Base-by-base conservation (phyloP, 1,284 basidiomycete genomes). In the Rhodofomes roseus region DNA sequence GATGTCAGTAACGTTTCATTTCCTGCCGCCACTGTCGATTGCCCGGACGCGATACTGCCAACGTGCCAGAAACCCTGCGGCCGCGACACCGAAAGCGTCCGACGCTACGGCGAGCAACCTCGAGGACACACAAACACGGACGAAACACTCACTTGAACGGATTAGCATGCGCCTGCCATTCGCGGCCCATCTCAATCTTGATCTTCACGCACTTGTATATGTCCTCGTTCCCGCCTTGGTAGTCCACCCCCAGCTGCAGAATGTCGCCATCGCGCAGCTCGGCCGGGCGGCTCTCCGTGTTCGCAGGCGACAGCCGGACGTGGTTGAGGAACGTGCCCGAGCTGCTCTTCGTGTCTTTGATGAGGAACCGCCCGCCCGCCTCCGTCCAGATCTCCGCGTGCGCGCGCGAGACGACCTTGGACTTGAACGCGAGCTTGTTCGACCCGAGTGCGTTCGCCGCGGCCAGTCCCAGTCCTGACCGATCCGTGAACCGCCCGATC, bases 181-280 rank as follows among this genome's bases (percentile, higher is more conserved):
- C 93, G 60, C 93, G 78, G 0, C 93, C 86, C 51, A 95, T 79
- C 76, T 99, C 96, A 58, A 99, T 84, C 62, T 94, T 84, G 75
- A 99, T 97, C 83, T 98, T 98, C 63, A 99, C 95, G 65, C 93
- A 95, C 75, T 98, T 93, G 76, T 97, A 99, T 62, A 98, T 95
- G 74, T 98, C 96, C 76, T 99, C 96, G 4, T 92, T 87, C 0
- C 96, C 97, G 29, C 96, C 96, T 74, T 98, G 96, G 75, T 98
- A 99, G 73, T 99, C 97, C 34, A 99, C 95, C 1, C 96, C 96
- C 1, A 98, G 85, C 76, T 99, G 96, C 7, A 99, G 77, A 18
- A 98, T 85, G 75, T 99, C 96, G 0, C 96, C 96, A 64, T 98
- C 96, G 74, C 92, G 93, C 68, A 99, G 81, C 63, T 86, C 85